Conservation (phyloP, 441 rosid genomes). For the Brassica balearica region DNA sequence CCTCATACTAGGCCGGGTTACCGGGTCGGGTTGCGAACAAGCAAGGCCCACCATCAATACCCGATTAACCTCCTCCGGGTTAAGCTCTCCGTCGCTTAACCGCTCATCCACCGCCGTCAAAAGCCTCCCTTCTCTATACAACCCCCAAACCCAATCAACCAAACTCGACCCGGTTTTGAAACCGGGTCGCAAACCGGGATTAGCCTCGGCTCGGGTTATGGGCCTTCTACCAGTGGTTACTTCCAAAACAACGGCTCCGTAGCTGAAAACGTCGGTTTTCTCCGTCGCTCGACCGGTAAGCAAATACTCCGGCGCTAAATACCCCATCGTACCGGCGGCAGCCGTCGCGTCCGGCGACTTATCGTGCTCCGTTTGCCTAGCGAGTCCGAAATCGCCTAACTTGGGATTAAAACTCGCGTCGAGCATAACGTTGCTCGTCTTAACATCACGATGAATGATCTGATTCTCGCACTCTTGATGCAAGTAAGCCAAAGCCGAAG, state of each 20-base stretch:
- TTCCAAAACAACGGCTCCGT: conserved; percentile 92
- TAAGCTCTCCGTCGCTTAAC: conserved; percentile 60
- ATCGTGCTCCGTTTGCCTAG: conserved; percentile 84
- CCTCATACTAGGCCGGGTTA: conserved; percentile 84
- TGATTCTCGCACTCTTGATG: conserved; percentile 98
- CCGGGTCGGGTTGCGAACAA: conserved; percentile 94
- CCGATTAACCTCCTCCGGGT: conserved; percentile 67
- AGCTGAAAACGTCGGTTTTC: conserved; percentile 91
- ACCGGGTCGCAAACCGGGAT: conserved; percentile 47
- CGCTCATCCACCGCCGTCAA: conserved; percentile 71
- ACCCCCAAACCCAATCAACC: conserved; percentile 97
- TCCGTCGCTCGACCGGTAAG: conserved; percentile 88
- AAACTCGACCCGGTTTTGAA: conserved; percentile 60
- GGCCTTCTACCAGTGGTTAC: conserved; percentile 90
- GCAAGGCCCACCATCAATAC: conserved; percentile 83
- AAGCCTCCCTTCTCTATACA: conserved; percentile 80
- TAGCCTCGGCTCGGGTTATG: conserved; percentile 54
- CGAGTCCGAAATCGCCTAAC: conserved; percentile 92
- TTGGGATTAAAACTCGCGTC: conserved; percentile 87
- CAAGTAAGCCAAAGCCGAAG: conserved; percentile 89
- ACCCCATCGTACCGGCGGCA: conserved; percentile 99
- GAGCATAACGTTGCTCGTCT: conserved; percentile 91
- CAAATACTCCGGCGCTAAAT: conserved; percentile 94
- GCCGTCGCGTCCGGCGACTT: conserved; percentile 93
- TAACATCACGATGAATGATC: conserved; percentile 90